Evolutionary conservation across 176 grass and related monocot species (phyloP).

Genomic region (Oryza longistaminata): DNA sequence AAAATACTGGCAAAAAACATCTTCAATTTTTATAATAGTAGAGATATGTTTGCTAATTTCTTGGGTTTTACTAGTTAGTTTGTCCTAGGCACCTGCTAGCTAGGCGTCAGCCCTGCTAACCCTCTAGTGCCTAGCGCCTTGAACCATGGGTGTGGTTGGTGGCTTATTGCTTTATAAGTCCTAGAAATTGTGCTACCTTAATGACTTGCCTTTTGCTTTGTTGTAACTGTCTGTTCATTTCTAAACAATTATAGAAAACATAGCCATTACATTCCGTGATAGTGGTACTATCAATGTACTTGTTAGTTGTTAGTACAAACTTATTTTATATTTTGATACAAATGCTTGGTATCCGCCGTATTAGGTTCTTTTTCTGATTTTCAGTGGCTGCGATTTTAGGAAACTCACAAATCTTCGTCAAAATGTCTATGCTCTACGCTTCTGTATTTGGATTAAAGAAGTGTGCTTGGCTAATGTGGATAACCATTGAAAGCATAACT

Average conservation of each 20-base stretch:
- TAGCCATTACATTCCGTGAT: neutral
- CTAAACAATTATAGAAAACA: constrained; percentile 9
- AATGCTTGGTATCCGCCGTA: neutral
- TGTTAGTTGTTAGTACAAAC: neutral
- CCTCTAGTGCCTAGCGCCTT: no score
- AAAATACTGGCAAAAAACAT: no score
- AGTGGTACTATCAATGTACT: neutral
- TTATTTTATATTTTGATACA: constrained; percentile 20
- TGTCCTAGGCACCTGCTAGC: no score
- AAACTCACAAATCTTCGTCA: neutral
- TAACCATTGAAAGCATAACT: neutral
- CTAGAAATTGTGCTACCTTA: neutral
- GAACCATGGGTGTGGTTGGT: constrained; percentile 49
- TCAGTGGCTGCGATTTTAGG: neutral
- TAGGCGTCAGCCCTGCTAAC: no score
- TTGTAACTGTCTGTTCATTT: neutral
- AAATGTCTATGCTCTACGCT: neutral
- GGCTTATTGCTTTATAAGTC: neutral
- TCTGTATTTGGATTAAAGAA: constrained; percentile 7
- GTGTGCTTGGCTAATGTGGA: neutral
- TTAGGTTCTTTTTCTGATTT: neutral
- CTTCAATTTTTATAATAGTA: no score
- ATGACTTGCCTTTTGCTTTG: neutral
- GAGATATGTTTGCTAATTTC: no score
- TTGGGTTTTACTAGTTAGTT: no score